Base-by-base conservation (phyloP, 2,329 filamentous ascomycete genomes). In the Pyrenophora seminiperda region DNA sequence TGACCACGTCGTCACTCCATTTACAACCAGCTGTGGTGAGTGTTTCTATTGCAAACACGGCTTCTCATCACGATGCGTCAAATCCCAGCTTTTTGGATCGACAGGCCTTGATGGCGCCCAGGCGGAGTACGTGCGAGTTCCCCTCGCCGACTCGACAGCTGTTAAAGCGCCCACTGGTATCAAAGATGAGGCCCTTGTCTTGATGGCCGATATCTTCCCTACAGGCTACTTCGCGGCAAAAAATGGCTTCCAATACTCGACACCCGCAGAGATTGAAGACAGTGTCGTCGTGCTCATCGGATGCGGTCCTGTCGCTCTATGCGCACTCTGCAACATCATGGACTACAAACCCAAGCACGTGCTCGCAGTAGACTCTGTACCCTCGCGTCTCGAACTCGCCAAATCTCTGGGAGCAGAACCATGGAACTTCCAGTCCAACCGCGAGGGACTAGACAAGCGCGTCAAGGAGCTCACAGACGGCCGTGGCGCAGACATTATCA, bases 141-240 rank as follows among this genome's bases (percentile, higher is more conserved):
- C 92, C 0, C 77, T 87, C 46, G 91, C 91, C 9, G 91, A 96
- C 65, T 84, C 85, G 29, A 95, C 90, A 1, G 83, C 87, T n/a
- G 81, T 91, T 66, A 87, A 86, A 64, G 87, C 90, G 0, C 88
- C 89, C 0, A 73, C 83, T 1, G 83, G 81, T 7, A 87, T 95
- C 50, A 83, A 87, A 15, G 87, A 93, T 60, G 82, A 88, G 57
- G 85, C 85, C 29, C 79, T 95, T 40, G 85, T 95, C 5, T 81
- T 96, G 19, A 96, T 96, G 91, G 91, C 90, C 13, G 91, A 96
- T 68, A 95, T 96, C 63, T 96, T 94, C 73, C 91, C 91, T 22
- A 81, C 79, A 0, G 89, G 92, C 6, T 96, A 85, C 75, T 96
- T 92, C 62, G 91, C 90, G 5, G 89, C 89, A 4, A 81, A 82